A percentile compares a stretch with the other conserved stretches of the same genome.
Conservation (phyloP, 768 basidiomycete species). For the Boletus rubescentipes region DNA sequence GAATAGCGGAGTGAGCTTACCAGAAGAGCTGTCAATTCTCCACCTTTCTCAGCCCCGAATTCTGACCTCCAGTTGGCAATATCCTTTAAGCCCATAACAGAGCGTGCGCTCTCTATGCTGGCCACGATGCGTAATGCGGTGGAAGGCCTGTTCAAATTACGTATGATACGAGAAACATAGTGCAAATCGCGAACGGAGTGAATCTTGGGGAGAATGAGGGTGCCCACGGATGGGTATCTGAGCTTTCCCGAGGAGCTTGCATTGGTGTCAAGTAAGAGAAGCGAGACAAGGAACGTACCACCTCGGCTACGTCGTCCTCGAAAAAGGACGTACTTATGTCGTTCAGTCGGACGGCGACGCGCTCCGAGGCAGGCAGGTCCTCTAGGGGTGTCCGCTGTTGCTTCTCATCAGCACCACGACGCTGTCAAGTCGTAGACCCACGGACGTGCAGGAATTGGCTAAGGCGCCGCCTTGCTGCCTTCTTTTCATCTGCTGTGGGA, state of each 20-base stretch:
- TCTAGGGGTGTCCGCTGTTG: constrained; percentile 25
- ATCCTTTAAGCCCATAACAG: constrained; percentile 60
- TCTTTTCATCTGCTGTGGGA: constrained; percentile 56
- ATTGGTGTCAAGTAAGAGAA: constrained; percentile 3
- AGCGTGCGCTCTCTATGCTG: constrained; percentile 82
- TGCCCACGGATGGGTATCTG: constrained; percentile 46
- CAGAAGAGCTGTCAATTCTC: constrained; percentile 61
- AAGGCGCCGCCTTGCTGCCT: constrained; percentile 54
- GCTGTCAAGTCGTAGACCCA: constrained; percentile 3
- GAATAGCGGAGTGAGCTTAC: constrained; percentile 24
- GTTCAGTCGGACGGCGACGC: constrained; percentile 74
- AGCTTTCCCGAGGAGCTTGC: constrained; percentile 36
- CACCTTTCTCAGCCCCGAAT: constrained; percentile 44
- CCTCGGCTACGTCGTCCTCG: constrained; percentile 56
- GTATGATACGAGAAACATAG: constrained; percentile 47
- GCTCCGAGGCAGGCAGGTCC: constrained; percentile 42
- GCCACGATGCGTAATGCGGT: constrained; percentile 63
- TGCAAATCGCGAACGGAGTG: constrained; percentile 67
- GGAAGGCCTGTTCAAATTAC: constrained; percentile 22
- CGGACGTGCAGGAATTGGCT: constrained; percentile 55
- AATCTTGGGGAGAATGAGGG: constrained; percentile 84
- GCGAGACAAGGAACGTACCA: constrained; percentile 40
- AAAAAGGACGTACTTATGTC: constrained; percentile 66
- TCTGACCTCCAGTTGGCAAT: constrained; percentile 71
- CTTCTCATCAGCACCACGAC: constrained; percentile 17